Conservation (phyloP, 2,329 filamentous ascomycete species). For the Colletotrichum navitas region DNA sequence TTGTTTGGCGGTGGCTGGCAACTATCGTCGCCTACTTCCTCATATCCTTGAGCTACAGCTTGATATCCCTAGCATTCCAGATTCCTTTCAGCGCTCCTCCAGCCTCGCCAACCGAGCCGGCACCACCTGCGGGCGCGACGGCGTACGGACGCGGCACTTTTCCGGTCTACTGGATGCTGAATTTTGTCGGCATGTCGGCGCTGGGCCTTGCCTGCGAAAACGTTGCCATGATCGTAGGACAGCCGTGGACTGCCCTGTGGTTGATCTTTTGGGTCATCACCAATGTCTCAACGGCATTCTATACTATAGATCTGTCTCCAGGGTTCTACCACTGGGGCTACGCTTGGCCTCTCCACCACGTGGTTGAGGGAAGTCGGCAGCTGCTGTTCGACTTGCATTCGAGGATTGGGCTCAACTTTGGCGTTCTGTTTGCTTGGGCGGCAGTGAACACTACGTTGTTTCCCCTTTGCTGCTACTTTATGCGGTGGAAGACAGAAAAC, state of each 20-base stretch:
- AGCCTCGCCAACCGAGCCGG: constrained; percentile 55
- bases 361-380: constrained; percentile 71
- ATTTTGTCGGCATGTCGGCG: constrained; percentile 73
- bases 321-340: constrained; percentile 73
- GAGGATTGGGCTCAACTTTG: constrained; percentile 71
- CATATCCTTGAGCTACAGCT: constrained; percentile 71
- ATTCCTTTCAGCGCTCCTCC: constrained; percentile 69
- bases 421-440: constrained; percentile 69
- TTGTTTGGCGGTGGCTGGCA: constrained; percentile 69
- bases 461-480: constrained; percentile 60
- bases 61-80: constrained; percentile 73
- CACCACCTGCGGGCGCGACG: constrained; percentile 61
- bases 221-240: constrained; percentile 71
- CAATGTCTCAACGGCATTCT: constrained; percentile 72
- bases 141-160: constrained; percentile 71
- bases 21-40: constrained; percentile 71
- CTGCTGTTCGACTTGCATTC: constrained; percentile 72
- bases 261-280: constrained; percentile 77
- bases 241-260: constrained; percentile 71
- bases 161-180: constrained; percentile 73
- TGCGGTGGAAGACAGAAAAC: constrained; percentile 56
- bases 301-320: constrained; percentile 69
- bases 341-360: constrained; percentile 72
- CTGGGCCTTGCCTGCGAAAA: constrained; percentile 75
- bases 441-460: constrained; percentile 66